These are phyloP conservation scores for Cetradonia linearis DNA, from an alignment of 495 filamentous ascomycete genomes.

Conservation along the genomic window DNA sequence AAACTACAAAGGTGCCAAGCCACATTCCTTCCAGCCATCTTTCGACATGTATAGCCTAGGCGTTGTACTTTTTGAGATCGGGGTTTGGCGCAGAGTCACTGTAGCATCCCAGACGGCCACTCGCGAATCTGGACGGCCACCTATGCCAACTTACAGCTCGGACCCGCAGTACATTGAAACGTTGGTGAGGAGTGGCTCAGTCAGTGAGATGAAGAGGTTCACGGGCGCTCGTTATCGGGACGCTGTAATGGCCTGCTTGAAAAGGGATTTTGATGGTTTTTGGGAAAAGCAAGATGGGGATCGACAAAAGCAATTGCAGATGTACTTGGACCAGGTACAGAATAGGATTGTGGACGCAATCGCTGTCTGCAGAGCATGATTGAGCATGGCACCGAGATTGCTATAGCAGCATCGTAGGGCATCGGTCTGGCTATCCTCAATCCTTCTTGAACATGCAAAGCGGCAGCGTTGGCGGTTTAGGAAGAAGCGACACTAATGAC, in stretches of 20 bases:
- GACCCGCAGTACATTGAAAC: slow-evolving; percentile 28
- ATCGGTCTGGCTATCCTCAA: not conserved
- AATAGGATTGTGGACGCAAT: slow-evolving; percentile 17
- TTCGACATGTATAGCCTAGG: slow-evolving; percentile 33
- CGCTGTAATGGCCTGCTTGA: slow-evolving; percentile 22
- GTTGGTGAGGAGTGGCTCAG: slow-evolving; percentile 28
- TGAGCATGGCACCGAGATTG: not conserved
- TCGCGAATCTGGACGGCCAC: slow-evolving; percentile 13
- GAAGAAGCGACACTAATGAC: not conserved
- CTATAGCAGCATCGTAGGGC: not conserved
- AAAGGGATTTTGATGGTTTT: slow-evolving; percentile 24
- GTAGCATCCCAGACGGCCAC: not conserved
- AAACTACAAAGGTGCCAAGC: slow-evolving; percentile 20
- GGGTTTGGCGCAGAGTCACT: slow-evolving; percentile 24
- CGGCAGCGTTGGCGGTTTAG: not conserved
- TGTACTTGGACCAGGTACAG: slow-evolving; percentile 17
- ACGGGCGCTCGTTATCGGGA: slow-evolving; percentile 18
- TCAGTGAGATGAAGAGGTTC: slow-evolving; percentile 22
- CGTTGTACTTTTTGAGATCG: slow-evolving; percentile 29
- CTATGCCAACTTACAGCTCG: slow-evolving; percentile 15
- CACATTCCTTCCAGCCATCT: slow-evolving; percentile 23
- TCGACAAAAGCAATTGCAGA: slow-evolving; percentile 13
- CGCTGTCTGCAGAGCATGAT: slow-evolving; percentile 21
- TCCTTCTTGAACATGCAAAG: not conserved
- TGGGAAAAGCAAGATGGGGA: slow-evolving; percentile 20